Evolutionary conservation across 352 stramenopile species (phyloP).

Genomic region (Phytopythium boreale): DNA sequence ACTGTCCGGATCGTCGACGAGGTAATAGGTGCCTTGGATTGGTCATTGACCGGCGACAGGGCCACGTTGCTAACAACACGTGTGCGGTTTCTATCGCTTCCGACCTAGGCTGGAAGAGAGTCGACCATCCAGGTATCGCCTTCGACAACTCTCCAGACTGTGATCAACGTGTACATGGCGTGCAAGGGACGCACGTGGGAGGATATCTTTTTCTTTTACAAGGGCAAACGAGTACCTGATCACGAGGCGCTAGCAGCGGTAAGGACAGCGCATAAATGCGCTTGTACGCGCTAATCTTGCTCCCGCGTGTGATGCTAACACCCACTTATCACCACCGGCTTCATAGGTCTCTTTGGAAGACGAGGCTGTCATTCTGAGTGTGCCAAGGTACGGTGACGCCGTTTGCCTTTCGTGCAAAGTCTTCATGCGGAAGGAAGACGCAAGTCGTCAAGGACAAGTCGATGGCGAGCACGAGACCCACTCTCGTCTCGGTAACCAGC

Average conservation of each 20-base stretch:
- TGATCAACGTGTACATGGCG: conserved; percentile 4
- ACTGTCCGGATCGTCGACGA: background rate
- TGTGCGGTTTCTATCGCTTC: background rate
- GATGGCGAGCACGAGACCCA: background rate
- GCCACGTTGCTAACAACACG: background rate
- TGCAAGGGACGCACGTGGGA: background rate
- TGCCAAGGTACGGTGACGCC: background rate
- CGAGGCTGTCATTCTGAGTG: background rate
- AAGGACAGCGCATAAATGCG: background rate
- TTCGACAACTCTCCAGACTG: background rate
- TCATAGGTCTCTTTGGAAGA: background rate
- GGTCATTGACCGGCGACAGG: background rate
- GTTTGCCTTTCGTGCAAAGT: background rate
- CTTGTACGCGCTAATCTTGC: background rate
- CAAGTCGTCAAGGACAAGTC: background rate
- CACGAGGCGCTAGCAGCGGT: background rate
- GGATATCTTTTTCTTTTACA: background rate
- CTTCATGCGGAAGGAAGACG: background rate
- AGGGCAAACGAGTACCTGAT: background rate
- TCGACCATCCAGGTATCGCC: background rate
- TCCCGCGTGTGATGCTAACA: background rate
- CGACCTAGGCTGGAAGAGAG: background rate
- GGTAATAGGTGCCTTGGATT: background rate
- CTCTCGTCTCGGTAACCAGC: background rate
- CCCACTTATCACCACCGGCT: background rate